Evolutionary conservation across 805 yeast species (phyloP).

Genomic region (Starmerella sp.): DNA sequence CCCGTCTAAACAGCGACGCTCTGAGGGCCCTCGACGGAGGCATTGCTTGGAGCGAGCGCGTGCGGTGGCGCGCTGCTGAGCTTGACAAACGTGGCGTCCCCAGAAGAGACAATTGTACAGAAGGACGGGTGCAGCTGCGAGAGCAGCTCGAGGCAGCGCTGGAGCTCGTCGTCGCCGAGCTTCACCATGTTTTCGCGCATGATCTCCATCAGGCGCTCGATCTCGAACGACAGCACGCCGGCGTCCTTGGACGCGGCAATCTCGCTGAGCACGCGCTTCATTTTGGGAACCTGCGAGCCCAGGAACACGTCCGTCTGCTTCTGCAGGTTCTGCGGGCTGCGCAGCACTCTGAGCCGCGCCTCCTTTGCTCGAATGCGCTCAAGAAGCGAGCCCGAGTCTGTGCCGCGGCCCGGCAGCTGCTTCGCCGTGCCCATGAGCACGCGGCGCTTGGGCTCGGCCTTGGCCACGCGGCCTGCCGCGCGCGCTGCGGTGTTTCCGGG

Average conservation of each 20-base stretch:
- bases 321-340: constrained; percentile 8
- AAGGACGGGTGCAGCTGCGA: constrained; percentile 20
- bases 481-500: background rate
- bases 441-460: background rate
- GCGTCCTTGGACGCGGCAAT: constrained; percentile 5
- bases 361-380: constrained; percentile 29
- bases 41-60: background rate
- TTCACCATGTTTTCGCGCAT: constrained; percentile 20
- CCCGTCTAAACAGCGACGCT: background rate
- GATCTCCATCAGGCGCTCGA: constrained; percentile 18
- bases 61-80: background rate
- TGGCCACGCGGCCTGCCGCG: background rate
- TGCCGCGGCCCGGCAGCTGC: constrained; percentile 3
- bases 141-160: constrained; percentile 20
- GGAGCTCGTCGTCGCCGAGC: constrained; percentile 23
- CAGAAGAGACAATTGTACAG: constrained; percentile 23
- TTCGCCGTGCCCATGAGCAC: constrained; percentile 3
- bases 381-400: constrained; percentile 11
- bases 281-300: constrained; percentile 21
- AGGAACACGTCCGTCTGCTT: constrained; percentile 18
- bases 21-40: background rate
- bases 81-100: constrained; percentile 21
- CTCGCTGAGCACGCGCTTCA: constrained; percentile 19
- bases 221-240: constrained; percentile 7
- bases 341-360: constrained; percentile 11